These are phyloP conservation scores for Simplicillium sp. DNA, from an alignment of 2,329 filamentous ascomycete genomes.

Conservation along the genomic window DNA sequence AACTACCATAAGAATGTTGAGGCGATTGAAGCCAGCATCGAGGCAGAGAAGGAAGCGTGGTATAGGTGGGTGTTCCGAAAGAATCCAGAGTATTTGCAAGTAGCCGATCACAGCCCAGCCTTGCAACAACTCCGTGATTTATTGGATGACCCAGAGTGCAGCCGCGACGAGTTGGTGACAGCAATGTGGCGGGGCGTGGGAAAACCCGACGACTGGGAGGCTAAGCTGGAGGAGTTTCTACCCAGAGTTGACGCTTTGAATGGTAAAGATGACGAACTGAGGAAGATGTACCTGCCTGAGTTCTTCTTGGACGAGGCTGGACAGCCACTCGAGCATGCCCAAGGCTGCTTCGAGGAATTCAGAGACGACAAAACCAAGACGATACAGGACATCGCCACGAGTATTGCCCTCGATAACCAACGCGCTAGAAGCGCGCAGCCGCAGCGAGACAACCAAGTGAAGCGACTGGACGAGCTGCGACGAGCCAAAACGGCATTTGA, in stretches of 20 bases:
- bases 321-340: conserved; percentile 18
- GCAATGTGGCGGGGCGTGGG: conserved; percentile 27
- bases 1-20: conserved; percentile 30
- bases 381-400: conserved; percentile 24
- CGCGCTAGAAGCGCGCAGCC: conserved; percentile 19
- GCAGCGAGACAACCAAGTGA: conserved; percentile 26
- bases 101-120: conserved; percentile 17
- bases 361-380: conserved; percentile 14
- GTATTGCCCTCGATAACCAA: conserved; percentile 20
- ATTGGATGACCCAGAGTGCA: conserved; percentile 26
- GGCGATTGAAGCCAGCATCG: conserved; percentile 38
- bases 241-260: conserved; percentile 20
- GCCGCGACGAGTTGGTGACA: conserved; percentile 24
- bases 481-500: conserved; percentile 40
- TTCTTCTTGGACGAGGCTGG: conserved; percentile 31
- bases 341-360: conserved; percentile 30
- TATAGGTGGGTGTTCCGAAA: conserved; percentile 34
- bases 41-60: conserved; percentile 43
- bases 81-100: conserved; percentile 26
- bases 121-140: conserved; percentile 22
- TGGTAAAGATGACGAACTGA: conserved; percentile 20
- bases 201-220: conserved; percentile 19
- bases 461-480: conserved; percentile 34
- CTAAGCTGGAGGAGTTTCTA: conserved; percentile 22
- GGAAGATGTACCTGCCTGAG: conserved; percentile 27